Percentiles rank a stretch among this genome's conserved stretches.
These are phyloP conservation scores for Penicillium bovifimosum DNA, from an alignment of 495 filamentous ascomycete species.

Conservation along the genomic window DNA sequence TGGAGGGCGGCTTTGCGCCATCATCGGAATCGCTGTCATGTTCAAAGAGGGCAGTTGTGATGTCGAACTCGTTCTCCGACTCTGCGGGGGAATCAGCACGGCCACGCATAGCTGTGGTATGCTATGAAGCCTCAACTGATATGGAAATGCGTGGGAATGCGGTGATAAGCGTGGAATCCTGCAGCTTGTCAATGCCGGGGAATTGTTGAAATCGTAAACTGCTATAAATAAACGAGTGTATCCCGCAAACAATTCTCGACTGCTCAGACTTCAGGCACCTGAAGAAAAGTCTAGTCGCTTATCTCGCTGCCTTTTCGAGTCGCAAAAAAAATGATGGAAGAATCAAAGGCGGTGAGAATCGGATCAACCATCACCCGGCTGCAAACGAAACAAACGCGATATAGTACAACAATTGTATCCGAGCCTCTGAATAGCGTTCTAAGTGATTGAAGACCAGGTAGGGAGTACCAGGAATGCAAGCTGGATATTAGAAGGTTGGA, in stretches of 20 bases:
- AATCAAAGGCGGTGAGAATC: conserved; percentile 33
- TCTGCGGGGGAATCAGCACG: conserved; percentile 71
- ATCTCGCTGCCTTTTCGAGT: conserved; percentile 18
- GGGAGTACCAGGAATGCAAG: too few species aligned
- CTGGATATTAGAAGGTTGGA: too few species aligned
- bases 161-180: conserved; percentile 8
- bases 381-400: conserved; percentile 32
- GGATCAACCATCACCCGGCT: conserved; percentile 25
- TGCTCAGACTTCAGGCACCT: conserved; percentile 6
- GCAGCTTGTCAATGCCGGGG: not conserved
- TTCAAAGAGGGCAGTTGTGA: conserved; percentile 71
- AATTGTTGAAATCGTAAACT: not conserved
- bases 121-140: conserved; percentile 8
- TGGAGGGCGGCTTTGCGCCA: conserved; percentile 22
- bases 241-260: not conserved
- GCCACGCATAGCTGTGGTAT: conserved; percentile 41
- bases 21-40: conserved; percentile 48
- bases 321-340: conserved; percentile 26
- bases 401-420: not conserved
- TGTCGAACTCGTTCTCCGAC: conserved; percentile 91
- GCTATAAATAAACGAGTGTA: not conserved
- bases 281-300: conserved; percentile 11
- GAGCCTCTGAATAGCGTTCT: too few species aligned
- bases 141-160: conserved; percentile 10
- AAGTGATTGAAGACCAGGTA: too few species aligned